These are phyloP conservation scores for Microascus cirrosus DNA, from an alignment of 2,329 filamentous ascomycete species.

Conservation along the genomic window DNA sequence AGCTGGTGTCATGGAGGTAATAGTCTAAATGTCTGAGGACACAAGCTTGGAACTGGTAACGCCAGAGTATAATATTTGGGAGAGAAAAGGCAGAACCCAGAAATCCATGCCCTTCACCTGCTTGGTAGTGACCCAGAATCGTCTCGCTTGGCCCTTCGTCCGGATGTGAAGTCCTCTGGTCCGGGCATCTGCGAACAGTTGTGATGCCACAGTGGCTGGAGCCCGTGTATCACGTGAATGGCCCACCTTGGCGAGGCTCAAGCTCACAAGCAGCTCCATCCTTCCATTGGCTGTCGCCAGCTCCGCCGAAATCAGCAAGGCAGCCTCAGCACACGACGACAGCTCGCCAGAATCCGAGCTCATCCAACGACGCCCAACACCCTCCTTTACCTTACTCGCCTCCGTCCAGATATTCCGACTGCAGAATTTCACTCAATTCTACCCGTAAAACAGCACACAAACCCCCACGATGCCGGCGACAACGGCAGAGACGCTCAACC, in stretches of 20 bases:
- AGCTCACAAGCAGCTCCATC: conserved; percentile 6
- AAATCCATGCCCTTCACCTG: too few species aligned
- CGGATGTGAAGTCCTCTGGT: neutral
- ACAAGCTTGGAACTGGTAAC: too few species aligned
- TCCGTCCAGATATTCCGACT: conserved; percentile 3
- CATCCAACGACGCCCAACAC: neutral
- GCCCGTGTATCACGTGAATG: neutral
- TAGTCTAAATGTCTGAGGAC: too few species aligned
- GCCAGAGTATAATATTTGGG: too few species aligned
- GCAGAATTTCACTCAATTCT: conserved; percentile 5
- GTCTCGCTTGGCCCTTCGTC: neutral
- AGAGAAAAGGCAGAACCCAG: too few species aligned
- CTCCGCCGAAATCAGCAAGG: conserved; percentile 10
- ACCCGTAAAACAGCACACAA: conserved; percentile 1
- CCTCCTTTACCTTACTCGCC: conserved; percentile 3
- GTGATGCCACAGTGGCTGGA: neutral
- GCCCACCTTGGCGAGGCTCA: conserved; percentile 6
- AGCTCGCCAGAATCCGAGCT: conserved; percentile 10
- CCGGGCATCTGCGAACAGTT: neutral
- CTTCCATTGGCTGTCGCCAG: neutral
- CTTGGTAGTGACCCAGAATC: neutral
- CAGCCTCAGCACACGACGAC: conserved; percentile 14
- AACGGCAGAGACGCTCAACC: conserved; percentile 88
- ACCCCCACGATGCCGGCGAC: conserved; percentile 74
- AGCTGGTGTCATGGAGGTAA: too few species aligned